phyloP scores from a whole-genome alignment of 179 eudicot species.

The Silene noctiflora region DNA sequence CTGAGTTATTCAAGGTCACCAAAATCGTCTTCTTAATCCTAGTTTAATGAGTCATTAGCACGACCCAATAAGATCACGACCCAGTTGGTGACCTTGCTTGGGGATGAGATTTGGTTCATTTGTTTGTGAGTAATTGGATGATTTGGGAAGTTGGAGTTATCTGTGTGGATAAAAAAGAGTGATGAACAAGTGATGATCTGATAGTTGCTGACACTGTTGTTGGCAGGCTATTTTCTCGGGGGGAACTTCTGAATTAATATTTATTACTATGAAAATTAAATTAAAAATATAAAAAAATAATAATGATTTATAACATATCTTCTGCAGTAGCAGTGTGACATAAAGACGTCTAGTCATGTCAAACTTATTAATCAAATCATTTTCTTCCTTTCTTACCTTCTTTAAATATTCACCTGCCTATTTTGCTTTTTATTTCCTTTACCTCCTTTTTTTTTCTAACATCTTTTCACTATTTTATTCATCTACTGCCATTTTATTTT shows the following conservation, averaged over 20 bases:
- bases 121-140: neutral
- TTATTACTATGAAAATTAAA: neutral
- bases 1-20: no score
- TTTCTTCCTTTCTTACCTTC: slow-evolving; percentile 23
- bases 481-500: neutral
- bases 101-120: no score
- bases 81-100: no score
- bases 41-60: no score
- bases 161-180: slow-evolving; percentile 9
- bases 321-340: slow-evolving; percentile 39
- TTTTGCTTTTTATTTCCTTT: neutral
- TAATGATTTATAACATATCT: neutral
- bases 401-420: slow-evolving; percentile 11
- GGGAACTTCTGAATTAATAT: neutral
- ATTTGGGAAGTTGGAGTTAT: neutral
- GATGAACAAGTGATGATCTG: slow-evolving; percentile 38
- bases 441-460: slow-evolving; percentile 13
- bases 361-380: slow-evolving; percentile 44
- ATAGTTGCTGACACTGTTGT: slow-evolving; percentile 32
- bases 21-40: no score
- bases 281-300: neutral
- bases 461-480: slow-evolving; percentile 17
- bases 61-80: no score
- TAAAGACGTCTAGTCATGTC: slow-evolving; percentile 51
- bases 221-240: slow-evolving; percentile 17